Evolutionary conservation across 1,284 basidiomycete genomes (phyloP).

Genomic region (Golubevia sp.): DNA sequence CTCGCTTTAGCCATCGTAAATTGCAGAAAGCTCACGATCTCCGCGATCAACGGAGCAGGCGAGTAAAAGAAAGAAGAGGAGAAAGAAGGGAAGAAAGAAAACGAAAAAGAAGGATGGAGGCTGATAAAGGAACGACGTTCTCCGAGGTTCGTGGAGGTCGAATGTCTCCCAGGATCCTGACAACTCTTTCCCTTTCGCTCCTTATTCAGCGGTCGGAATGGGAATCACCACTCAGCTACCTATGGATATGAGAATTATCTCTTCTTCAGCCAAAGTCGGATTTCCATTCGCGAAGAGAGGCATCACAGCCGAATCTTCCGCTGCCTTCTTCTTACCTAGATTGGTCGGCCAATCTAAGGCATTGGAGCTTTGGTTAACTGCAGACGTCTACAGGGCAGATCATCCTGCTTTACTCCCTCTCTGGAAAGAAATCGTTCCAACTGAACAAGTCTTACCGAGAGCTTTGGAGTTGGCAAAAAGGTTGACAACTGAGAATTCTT

Average conservation of each 20-base stretch:
- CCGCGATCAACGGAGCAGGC: constrained; percentile 46
- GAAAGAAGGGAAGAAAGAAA: no score
- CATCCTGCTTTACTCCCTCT: constrained; percentile 17
- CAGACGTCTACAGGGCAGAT: constrained; percentile 23
- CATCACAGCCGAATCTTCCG: constrained; percentile 38
- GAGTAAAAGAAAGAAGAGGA: no score
- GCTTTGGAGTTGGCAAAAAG: constrained; percentile 26
- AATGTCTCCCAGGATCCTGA: no score
- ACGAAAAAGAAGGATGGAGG: no score
- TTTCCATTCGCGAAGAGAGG: constrained; percentile 44
- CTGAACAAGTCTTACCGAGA: constrained; percentile 22
- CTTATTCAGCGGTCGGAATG: constrained; percentile 45
- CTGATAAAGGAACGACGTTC: no score
- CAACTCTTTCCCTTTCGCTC: no score
- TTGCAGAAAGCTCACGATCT: constrained; percentile 35
- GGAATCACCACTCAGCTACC: constrained; percentile 37
- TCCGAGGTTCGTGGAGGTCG: no score
- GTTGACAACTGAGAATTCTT: constrained; percentile 26
- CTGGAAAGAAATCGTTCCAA: constrained; percentile 17
- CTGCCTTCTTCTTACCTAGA: constrained; percentile 29
- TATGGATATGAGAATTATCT: constrained; percentile 26
- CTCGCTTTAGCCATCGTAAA: constrained; percentile 23
- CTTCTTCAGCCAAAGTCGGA: constrained; percentile 30
- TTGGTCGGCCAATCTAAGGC: constrained; percentile 32
- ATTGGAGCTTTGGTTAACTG: constrained; percentile 34